Percentiles rank a stretch among this genome's conserved stretches.
Conservation (phyloP, 2,329 filamentous ascomycete genomes). For the Fusarium luffae region DNA sequence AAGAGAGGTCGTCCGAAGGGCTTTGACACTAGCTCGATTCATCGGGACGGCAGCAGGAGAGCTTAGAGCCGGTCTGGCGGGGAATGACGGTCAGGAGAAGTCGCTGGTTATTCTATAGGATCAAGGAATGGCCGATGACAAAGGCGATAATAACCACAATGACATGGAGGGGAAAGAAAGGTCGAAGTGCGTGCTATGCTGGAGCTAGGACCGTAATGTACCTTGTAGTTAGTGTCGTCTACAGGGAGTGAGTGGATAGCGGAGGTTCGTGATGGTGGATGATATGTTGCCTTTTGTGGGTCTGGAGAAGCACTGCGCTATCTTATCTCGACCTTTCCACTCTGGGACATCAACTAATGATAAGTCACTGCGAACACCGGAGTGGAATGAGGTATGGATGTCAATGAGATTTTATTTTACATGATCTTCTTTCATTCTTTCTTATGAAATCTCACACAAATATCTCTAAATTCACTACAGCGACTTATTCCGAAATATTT, state of each 20-base stretch:
- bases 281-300: slow-evolving; percentile 7
- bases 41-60: slow-evolving; percentile 60
- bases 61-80: slow-evolving; percentile 29
- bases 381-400: slow-evolving; percentile 11
- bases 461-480: not conserved
- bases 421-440: not conserved
- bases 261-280: slow-evolving; percentile 14
- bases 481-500: slow-evolving; percentile 25
- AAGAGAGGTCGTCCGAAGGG: slow-evolving; percentile 75
- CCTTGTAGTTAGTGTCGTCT: slow-evolving; percentile 1
- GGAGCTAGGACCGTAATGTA: not conserved
- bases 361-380: slow-evolving; percentile 13
- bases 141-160: slow-evolving; percentile 13
- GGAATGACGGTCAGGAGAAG: not conserved
- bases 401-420: slow-evolving; percentile 4
- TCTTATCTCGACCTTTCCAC: slow-evolving; percentile 36
- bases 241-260: not conserved
- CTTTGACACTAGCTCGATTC: slow-evolving; percentile 78
- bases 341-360: slow-evolving; percentile 12
- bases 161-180: slow-evolving; percentile 19
- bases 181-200: not conserved
- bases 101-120: not conserved
- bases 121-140: slow-evolving; percentile 15
- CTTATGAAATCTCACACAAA: not conserved
- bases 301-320: slow-evolving; percentile 11